Evolutionary conservation across 441 rosid genomes (phyloP).

Genomic region (Brassica balearica): DNA sequence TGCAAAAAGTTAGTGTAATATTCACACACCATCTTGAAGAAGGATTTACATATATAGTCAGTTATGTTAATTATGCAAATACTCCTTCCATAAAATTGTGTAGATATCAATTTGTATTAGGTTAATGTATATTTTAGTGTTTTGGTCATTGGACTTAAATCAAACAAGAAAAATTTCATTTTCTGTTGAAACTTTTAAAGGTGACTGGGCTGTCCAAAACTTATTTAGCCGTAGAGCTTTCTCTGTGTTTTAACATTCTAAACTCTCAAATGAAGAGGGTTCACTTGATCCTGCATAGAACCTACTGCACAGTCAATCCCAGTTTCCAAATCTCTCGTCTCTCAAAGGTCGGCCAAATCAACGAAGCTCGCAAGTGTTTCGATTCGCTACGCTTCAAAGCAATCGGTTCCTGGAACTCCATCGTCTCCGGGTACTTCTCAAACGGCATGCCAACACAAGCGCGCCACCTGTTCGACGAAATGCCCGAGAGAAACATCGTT

Average conservation of each 20-base stretch:
- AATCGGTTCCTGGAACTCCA: constrained; percentile 65
- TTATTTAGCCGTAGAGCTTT: background rate
- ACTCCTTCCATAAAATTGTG: background rate
- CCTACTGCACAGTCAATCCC: constrained; percentile 37
- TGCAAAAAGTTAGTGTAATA: no score
- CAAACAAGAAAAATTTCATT: background rate
- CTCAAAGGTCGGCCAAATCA: constrained; percentile 59
- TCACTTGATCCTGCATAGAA: constrained; percentile 39
- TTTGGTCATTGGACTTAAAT: background rate
- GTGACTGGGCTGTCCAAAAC: background rate
- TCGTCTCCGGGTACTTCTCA: constrained; percentile 56
- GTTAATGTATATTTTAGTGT: background rate
- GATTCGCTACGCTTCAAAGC: constrained; percentile 56
- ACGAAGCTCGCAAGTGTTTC: constrained; percentile 61
- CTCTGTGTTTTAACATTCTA: no score
- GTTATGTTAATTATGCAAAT: background rate
- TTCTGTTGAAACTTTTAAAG: no score
- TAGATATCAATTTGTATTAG: background rate
- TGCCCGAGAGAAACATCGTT: constrained; percentile 67
- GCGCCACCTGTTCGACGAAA: constrained; percentile 56
- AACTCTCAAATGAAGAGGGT: constrained; percentile 45
- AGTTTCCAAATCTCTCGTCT: constrained; percentile 58
- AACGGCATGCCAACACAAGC: constrained; percentile 63
- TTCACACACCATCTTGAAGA: no score
- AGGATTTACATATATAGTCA: background rate